Conservation (phyloP, 2,329 filamentous ascomycete species). For the Stagonosporopsis chrysanthemi region DNA sequence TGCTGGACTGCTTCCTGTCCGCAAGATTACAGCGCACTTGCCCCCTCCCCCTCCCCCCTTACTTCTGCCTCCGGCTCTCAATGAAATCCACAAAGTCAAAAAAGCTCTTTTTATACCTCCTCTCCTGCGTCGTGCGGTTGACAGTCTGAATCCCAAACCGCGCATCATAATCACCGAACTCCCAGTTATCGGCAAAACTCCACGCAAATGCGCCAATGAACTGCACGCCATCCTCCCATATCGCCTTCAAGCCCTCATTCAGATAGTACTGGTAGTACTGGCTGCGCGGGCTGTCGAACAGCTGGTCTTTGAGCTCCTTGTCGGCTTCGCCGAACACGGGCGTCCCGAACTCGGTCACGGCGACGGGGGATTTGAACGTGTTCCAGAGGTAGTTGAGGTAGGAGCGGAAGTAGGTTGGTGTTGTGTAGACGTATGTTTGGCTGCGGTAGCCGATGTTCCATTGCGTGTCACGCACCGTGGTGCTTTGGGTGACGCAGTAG, state of each 20-base stretch:
- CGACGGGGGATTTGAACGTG: conserved; percentile 60
- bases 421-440: conserved; percentile 65
- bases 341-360: conserved; percentile 66
- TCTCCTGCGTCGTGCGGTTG: conserved; percentile 60
- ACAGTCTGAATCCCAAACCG: conserved; percentile 66
- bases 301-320: conserved; percentile 57
- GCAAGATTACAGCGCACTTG: no score
- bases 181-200: conserved; percentile 62
- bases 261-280: conserved; percentile 64
- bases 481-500: conserved; percentile 61
- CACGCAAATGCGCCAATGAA: conserved; percentile 64
- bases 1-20: no score
- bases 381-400: conserved; percentile 67
- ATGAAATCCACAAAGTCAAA: conserved; percentile 66
- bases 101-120: conserved; percentile 65
- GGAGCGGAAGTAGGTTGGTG: conserved; percentile 64
- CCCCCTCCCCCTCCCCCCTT: background rate
- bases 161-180: conserved; percentile 60
- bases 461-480: conserved; percentile 55
- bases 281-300: conserved; percentile 62
- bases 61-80: conserved; percentile 26
- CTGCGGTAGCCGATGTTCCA: conserved; percentile 68
- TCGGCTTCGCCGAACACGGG: conserved; percentile 60
- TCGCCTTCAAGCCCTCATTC: conserved; percentile 62
- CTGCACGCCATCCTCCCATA: conserved; percentile 64